Conservation (phyloP, 768 basidiomycete species). For the Epithele typhae region DNA sequence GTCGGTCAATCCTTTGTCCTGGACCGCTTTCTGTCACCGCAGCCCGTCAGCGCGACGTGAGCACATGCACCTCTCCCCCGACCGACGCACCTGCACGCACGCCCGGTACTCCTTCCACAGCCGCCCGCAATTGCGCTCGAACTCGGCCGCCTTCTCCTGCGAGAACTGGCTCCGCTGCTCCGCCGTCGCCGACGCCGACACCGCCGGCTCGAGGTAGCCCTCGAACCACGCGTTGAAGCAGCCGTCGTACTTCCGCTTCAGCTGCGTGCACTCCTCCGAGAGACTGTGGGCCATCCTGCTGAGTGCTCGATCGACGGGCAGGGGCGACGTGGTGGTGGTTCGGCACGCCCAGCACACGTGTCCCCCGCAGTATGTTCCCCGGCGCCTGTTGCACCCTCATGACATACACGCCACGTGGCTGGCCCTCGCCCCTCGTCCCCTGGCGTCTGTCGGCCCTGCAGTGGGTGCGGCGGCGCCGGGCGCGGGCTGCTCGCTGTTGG, state of each 20-base stretch:
- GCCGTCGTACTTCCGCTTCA: conserved; percentile 86
- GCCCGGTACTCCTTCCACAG: conserved; percentile 76
- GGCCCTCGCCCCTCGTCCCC: neutral
- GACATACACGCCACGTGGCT: conserved; percentile 13
- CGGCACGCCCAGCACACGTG: too few relatives aligned
- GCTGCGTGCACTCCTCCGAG: conserved; percentile 78
- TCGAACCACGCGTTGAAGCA: conserved; percentile 99
- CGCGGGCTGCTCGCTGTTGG: neutral
- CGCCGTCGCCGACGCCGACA: conserved; percentile 41
- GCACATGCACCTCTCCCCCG: neutral
- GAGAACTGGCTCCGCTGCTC: conserved; percentile 57
- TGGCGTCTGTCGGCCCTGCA: neutral
- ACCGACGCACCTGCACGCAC: conserved; percentile 73
- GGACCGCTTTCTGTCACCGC: conserved; percentile 64
- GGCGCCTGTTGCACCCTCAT: too few relatives aligned
- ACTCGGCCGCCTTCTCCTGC: conserved; percentile 80
- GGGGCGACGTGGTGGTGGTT: conserved; percentile 2
- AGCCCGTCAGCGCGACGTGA: neutral
- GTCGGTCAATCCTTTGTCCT: conserved; percentile 70
- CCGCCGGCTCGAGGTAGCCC: conserved; percentile 86
- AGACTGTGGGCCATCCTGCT: conserved; percentile 83
- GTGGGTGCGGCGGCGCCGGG: neutral
- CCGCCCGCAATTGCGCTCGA: conserved; percentile 79
- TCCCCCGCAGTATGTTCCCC: too few relatives aligned
- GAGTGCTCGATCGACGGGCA: neutral